Conservation (phyloP, 441 rosid genomes). For the Populus hybrid region DNA sequence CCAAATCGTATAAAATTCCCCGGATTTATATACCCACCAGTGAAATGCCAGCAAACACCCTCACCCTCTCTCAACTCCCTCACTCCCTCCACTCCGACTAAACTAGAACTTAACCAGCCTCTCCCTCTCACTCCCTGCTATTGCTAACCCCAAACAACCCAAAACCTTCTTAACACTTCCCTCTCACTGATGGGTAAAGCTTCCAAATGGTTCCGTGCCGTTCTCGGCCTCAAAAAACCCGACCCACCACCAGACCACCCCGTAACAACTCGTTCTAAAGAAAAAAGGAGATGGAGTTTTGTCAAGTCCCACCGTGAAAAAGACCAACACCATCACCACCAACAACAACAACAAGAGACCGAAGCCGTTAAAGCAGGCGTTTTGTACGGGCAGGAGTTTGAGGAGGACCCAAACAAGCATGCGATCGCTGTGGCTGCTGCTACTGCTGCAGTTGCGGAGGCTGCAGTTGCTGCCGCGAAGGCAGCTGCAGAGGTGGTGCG, state of each 20-base stretch:
- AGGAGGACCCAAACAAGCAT: constrained; percentile 78
- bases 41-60: not conserved
- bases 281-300: constrained; percentile 84
- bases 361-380: not conserved
- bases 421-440: no score
- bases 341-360: not conserved
- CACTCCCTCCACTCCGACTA: no score
- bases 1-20: no score
- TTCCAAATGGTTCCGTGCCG: constrained; percentile 63
- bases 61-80: not conserved
- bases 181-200: constrained; percentile 66
- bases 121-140: not conserved
- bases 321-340: constrained; percentile 8
- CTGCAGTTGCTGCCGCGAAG: constrained; percentile 31
- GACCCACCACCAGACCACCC: constrained; percentile 29
- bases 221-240: constrained; percentile 66
- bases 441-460: constrained; percentile 56
- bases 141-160: not conserved
- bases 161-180: not conserved
- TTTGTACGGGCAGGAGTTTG: constrained; percentile 29
- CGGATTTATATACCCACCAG: not conserved
- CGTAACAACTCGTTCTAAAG: constrained; percentile 25
- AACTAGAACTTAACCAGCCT: not conserved
- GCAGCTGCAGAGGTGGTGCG: constrained; percentile 10
- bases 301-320: constrained; percentile 68